A percentile compares a stretch with the other conserved stretches of the same genome.
Evolutionary conservation across 768 basidiomycete genomes (phyloP).

Genomic region (Panellus pusillus): DNA sequence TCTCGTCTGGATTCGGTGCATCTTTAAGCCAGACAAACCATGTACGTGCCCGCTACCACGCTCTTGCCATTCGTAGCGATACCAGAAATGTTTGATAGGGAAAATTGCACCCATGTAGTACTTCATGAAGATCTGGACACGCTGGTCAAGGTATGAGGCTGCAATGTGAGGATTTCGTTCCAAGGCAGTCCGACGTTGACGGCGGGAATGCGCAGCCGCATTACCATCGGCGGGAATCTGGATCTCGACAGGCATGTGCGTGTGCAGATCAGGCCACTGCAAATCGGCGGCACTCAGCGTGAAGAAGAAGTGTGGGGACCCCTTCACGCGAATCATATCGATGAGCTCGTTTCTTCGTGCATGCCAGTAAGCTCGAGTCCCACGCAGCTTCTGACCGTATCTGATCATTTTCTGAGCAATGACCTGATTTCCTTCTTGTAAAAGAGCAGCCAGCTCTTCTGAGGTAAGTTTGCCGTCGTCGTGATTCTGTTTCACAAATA

Average conservation of each 20-base stretch:
- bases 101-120: neutral
- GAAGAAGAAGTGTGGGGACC: neutral
- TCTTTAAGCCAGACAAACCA: conserved; percentile 9
- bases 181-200: neutral
- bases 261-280: neutral
- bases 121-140: conserved; percentile 3
- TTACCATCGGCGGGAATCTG: neutral
- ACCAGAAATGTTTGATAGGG: conserved; percentile 5
- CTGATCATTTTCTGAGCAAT: neutral
- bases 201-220: neutral
- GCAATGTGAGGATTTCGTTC: conserved; percentile 4
- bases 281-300: neutral
- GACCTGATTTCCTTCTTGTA: too few relatives aligned
- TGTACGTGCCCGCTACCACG: conserved; percentile 12
- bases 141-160: conserved; percentile 2
- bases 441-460: neutral
- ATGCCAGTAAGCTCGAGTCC: neutral
- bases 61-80: conserved; percentile 14
- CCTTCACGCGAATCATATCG: neutral
- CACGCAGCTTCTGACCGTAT: neutral
- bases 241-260: neutral
- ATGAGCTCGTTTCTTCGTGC: neutral
- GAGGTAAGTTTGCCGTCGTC: neutral
- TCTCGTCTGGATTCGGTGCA: neutral
- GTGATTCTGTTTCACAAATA: neutral